Base-by-base conservation (phyloP, 1,139 yeast genomes). In the Yamadazyma friedrichii region DNA sequence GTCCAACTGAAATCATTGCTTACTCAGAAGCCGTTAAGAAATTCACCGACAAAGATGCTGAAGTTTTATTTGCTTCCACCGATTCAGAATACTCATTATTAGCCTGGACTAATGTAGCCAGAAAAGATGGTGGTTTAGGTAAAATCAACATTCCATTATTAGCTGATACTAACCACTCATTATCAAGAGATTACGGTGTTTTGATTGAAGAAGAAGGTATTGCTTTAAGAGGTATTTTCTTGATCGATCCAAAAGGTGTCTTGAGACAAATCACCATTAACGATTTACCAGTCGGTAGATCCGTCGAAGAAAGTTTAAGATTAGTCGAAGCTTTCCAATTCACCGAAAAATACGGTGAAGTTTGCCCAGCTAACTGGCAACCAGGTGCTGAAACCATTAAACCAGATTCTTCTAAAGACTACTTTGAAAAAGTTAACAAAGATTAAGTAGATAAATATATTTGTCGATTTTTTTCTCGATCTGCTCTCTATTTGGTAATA, bases 321-420 rank as follows among this genome's bases (percentile, higher is more conserved):
- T 83, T 93, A 67, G 82, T 93, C 54, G 98, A 93, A 67, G 98
- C 97, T 59, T 91, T 93, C 96, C 95, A 91, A 78, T 89, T 93
- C 88, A 85, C 96, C 62, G 96, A 91, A 72, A 85, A 88, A 80
- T 76, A 91, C 81, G 96, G 98, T 74, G 96, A 93, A 74, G 98
- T 93, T 56, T 88, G 96, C 76, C 97, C 97, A 60, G 97, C 98
- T 68, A 91, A 89, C 94, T 93, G 98, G 98, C 87, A 88, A 59
- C 91, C 94, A 74, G 98, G 98, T 76, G 69, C 88, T 49, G 95
- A 87, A 62, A 87, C 96, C 73, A 91, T 91, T 77, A 84, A 86
- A 73, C 93, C 96, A 61, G 85, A 78, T 58, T 93, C 88, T 57
- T 77, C 70, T 42, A 85, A 86, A 78, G 87, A 81, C 64, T 87